Evolutionary conservation across 1,139 yeast species (phyloP).

Genomic region (Tardiomyces digboiensis): DNA sequence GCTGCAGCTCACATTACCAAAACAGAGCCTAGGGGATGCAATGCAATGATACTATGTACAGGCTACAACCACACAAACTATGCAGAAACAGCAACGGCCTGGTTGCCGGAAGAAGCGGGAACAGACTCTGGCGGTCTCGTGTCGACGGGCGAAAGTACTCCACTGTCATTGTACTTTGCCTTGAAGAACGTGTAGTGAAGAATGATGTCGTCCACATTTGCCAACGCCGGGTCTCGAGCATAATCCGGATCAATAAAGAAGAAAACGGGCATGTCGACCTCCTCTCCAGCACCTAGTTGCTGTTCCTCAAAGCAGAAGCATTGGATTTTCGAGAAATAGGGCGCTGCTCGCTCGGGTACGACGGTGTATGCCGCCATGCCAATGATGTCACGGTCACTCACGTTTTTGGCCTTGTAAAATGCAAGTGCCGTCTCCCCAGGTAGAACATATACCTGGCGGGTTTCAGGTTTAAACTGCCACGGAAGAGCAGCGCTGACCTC

Average conservation of each 20-base stretch:
- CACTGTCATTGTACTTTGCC: slow-evolving; percentile 26
- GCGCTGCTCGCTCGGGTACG: slow-evolving; percentile 94
- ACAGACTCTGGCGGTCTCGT: slow-evolving; percentile 4
- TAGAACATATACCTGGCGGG: slow-evolving; percentile 81
- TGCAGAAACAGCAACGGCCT: no score
- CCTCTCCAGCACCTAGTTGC: slow-evolving; percentile 88
- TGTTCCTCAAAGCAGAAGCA: slow-evolving; percentile 99
- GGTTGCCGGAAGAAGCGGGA: background rate
- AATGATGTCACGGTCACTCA: slow-evolving; percentile 78
- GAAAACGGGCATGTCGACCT: slow-evolving; percentile 98
- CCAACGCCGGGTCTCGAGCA: slow-evolving; percentile 89
- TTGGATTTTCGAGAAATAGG: slow-evolving; percentile 92
- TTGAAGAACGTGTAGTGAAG: slow-evolving; percentile 88
- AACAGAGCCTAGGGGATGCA: background rate
- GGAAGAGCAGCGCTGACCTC: slow-evolving; percentile 90
- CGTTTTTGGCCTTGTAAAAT: slow-evolving; percentile 86
- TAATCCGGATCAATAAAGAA: slow-evolving; percentile 98
- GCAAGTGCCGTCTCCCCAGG: slow-evolving; percentile 99
- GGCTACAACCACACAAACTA: no score
- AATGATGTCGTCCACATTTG: slow-evolving; percentile 82
- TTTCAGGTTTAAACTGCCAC: slow-evolving; percentile 95
- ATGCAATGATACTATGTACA: no score
- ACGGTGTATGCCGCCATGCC: slow-evolving; percentile 99
- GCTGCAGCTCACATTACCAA: no score
- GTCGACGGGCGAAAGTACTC: slow-evolving; percentile 17